A percentile compares a stretch with the other conserved stretches of the same genome.
phyloP scores from a whole-genome alignment of 2,329 filamentous ascomycete species.

The Cladosporium sp. region DNA sequence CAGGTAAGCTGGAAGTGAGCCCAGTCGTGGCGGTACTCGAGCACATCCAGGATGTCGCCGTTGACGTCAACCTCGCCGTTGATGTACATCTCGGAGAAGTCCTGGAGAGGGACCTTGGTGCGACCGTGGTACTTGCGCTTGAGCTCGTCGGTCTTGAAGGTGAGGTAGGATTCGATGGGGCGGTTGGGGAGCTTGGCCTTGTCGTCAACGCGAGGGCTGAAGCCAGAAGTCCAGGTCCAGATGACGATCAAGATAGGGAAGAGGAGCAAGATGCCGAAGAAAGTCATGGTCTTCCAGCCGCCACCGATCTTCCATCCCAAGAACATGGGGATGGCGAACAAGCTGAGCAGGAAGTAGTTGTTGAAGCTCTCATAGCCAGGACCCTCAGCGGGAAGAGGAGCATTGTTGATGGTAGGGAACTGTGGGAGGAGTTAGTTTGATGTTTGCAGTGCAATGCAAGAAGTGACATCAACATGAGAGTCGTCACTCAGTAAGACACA shows the following conservation, averaged over 20 bases:
- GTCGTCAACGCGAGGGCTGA: constrained; percentile 88
- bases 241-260: constrained; percentile 78
- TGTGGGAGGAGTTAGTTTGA: not conserved
- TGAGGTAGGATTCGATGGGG: constrained; percentile 87
- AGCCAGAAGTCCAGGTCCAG: constrained; percentile 77
- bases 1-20: constrained; percentile 89
- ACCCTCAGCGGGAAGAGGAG: constrained; percentile 86
- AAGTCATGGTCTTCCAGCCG: constrained; percentile 82
- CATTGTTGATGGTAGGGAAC: constrained; percentile 38
- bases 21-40: constrained; percentile 98
- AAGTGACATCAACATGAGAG: too few species aligned
- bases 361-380: constrained; percentile 73
- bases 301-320: constrained; percentile 81
- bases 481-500: not conserved
- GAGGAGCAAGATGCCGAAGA: constrained; percentile 78
- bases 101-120: constrained; percentile 85
- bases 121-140: constrained; percentile 70
- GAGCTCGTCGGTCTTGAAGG: constrained; percentile 68
- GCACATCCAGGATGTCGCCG: constrained; percentile 81
- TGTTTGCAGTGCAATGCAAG: not conserved
- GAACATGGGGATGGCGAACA: constrained; percentile 74
- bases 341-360: constrained; percentile 73
- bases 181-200: constrained; percentile 85
- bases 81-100: constrained; percentile 98
- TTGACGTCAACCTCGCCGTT: constrained; percentile 94